phyloP scores from a whole-genome alignment of 257 asterid species.

The Salvia miltiorrhiza region DNA sequence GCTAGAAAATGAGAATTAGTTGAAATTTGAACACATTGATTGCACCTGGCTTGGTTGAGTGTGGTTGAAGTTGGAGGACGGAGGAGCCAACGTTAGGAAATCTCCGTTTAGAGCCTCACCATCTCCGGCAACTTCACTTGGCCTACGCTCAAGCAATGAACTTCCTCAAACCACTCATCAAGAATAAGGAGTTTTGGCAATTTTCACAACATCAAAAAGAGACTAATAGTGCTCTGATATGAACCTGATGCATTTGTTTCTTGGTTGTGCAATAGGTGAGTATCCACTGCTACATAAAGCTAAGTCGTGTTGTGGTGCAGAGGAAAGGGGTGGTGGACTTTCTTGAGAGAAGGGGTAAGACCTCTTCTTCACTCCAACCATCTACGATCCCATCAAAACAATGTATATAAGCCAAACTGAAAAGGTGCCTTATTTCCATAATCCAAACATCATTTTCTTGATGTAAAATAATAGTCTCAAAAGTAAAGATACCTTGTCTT shows the following conservation, averaged over 20 bases:
- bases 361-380: conserved; percentile 64
- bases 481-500: conserved; percentile 50
- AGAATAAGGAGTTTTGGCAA: neutral
- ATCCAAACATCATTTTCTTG: neutral
- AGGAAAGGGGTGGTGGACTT: conserved; percentile 34
- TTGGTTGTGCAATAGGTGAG: conserved; percentile 31
- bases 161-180: conserved; percentile 30
- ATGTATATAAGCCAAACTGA: no score
- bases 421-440: neutral
- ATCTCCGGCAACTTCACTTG: conserved; percentile 19
- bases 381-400: conserved; percentile 31
- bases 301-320: conserved; percentile 44
- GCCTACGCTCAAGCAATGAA: conserved; percentile 24
- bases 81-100: conserved; percentile 85
- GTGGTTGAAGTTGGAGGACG: conserved; percentile 29
- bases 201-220: neutral
- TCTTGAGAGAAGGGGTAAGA: conserved; percentile 47
- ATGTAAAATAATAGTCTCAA: no score
- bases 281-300: conserved; percentile 38
- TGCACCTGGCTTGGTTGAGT: conserved; percentile 42
- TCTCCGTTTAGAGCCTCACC: conserved; percentile 48
- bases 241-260: conserved; percentile 45
- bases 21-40: neutral
- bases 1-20: neutral
- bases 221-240: neutral